Base-by-base conservation (phyloP, 2,329 filamentous ascomycete genomes). In the Lachnum nothofagi region DNA sequence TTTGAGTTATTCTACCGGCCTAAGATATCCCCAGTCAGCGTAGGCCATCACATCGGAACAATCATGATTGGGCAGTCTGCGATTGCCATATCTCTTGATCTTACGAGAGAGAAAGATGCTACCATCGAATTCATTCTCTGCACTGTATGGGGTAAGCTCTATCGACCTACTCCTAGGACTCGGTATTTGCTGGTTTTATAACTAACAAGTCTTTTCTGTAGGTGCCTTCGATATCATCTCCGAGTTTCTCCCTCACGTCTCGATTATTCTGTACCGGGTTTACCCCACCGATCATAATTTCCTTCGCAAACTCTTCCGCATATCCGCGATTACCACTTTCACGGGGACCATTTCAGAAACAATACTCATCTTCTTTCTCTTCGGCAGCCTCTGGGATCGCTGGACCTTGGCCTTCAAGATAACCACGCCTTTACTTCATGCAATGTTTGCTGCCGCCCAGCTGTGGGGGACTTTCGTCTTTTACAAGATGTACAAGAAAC, bases 191-290 rank as follows among this genome's bases (percentile, higher is more conserved):
- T n/a, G n/a, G n/a, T n/a, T n/a, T n/a, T 67, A 24, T 42, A 9
- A 20, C n/a, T 42, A 27, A 40, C 35, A 37, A 50, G 47, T 35
- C 20, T 42, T 42, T 24, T 34, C 2, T n/a, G 3, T 34, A 73
- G 71, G 71, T 19, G 68, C 69, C 12, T 74, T 75, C 51, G 71
- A 74, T 48, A 68, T 72, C 9, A 54, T 73, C 9, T 71, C 69
- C 17, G 72, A 74, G 55, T 69, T 73, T 51, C 68, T 72, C 53
- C 71, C 71, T 0, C 72, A 74, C 23, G 48, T 72, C 14, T 67
- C 70, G 16, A 72, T 74, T 44, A 69, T 74, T 29, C 60, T 73
- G 3, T 73, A 74, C 54, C 69, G 72, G 5, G 51, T 71, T 1
- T 67, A 67, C 48, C 67, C 68, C 3, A 53, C 57, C 1, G 60